A percentile compares a stretch with the other conserved stretches of the same genome.
These are phyloP conservation scores for Ilyonectria robusta DNA, from an alignment of 2,329 filamentous ascomycete genomes.

Conservation along the genomic window DNA sequence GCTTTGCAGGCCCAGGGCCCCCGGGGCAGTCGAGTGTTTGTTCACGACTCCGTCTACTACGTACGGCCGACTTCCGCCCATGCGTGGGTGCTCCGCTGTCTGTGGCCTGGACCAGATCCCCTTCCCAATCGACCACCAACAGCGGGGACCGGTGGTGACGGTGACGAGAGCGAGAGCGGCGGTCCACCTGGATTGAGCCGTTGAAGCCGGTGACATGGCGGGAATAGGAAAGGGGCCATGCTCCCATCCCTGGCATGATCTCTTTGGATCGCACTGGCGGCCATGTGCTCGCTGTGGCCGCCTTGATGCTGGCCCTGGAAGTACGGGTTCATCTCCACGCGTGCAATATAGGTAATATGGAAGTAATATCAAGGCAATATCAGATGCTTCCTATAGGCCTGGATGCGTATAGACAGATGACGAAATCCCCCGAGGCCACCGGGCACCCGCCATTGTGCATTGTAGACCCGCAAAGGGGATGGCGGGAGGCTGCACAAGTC, in stretches of 20 bases:
- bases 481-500: neutral
- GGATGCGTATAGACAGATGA: neutral
- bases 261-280: slow-evolving; percentile 17
- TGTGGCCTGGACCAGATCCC: slow-evolving; percentile 16
- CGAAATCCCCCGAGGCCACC: neutral
- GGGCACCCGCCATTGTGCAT: neutral
- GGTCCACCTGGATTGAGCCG: slow-evolving; percentile 27
- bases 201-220: slow-evolving; percentile 29
- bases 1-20: neutral
- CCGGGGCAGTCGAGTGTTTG: slow-evolving; percentile 26
- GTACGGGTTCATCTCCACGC: neutral
- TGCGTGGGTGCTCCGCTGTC: slow-evolving; percentile 5
- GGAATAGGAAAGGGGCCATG: slow-evolving; percentile 33
- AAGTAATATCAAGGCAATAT: slow-evolving; percentile 4
- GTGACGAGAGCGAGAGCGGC: slow-evolving; percentile 35
- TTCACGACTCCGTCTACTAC: slow-evolving; percentile 14
- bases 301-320: neutral
- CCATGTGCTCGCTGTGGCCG: neutral
- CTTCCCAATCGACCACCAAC: slow-evolving; percentile 19
- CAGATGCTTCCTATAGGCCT: neutral
- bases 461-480: neutral
- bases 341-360: neutral
- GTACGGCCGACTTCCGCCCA: slow-evolving; percentile 31
- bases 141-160: slow-evolving; percentile 42
- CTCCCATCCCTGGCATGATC: slow-evolving; percentile 21